Evolutionary conservation across 1,284 basidiomycete species (phyloP), one percentile per base, ranked within the genome.

Genomic region (Wallemia hederae): DNA sequence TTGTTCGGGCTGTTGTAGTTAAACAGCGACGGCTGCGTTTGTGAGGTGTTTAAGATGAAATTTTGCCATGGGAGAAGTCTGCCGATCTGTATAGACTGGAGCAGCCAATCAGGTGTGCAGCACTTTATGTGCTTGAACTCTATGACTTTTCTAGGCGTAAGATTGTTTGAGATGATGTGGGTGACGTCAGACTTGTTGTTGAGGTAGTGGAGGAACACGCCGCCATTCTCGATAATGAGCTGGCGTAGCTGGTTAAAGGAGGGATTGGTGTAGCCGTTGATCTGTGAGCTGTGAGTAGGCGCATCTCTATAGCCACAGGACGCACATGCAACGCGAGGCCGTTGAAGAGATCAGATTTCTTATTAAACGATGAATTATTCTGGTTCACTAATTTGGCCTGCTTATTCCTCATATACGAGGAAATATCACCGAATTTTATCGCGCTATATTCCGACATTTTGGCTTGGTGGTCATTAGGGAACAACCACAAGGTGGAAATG

Each of bases 111-210:
- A 0, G 89, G 88, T 31, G 74, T 75, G 27, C 85, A 88, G 14
- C 96, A 82, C 67, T 87, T 91, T 79, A 92, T 84, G 60, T 81
- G 72, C 67, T 82, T 78, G 70, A 91, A 94, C 66, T 94, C 89
- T 58, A 78, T 77, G 58, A 87, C 77, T 71, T 97, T 97, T 60
- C 81, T 80, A 0, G 88, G 81, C 0, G 92, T 96, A 29, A 98
- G 76, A 24, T 85, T 82, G 62, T 82, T 84, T 0, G 92, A 91
- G 61, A 98, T 75, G 64, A 97, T 82, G 68, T 91, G 88, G 0
- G 87, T 90, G 39, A 83, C 85, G 64, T 64, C 60, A 9, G 58
- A 72, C 69, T 89, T 88, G 69, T 76, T 80, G 69, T 85, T 83
- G 24, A 92, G 75, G 68, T 90, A 91, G 0, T 89, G 79, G 61